Evolutionary conservation across 441 rosid genomes (phyloP).

Genomic region (Melastoma candidum): DNA sequence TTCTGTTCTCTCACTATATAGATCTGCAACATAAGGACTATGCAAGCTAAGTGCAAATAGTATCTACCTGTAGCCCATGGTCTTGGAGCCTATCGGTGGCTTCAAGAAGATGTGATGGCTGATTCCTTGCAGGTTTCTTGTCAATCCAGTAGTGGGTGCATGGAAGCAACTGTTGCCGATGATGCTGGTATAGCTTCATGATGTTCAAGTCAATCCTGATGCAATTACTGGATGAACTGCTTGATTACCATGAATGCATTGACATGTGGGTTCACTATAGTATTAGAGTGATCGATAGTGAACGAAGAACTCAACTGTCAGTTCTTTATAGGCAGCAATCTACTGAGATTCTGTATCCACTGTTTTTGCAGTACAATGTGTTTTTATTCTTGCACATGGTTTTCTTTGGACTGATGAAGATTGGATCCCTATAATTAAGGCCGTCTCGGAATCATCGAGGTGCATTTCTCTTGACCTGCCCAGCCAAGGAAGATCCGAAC

Average conservation of each 20-base stretch:
- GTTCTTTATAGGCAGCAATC: too few species aligned
- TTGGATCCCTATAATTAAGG: constrained; percentile 83
- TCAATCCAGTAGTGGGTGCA: constrained; percentile 35
- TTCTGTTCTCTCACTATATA: constrained; percentile 58
- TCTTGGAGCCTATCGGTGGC: constrained; percentile 89
- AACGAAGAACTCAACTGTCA: constrained; percentile 13
- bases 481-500: constrained; percentile 72
- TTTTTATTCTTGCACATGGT: constrained; percentile 71
- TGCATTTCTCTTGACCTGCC: constrained; percentile 89
- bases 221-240: constrained; percentile 35
- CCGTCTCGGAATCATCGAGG: constrained; percentile 62
- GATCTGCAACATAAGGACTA: constrained; percentile 50
- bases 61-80: constrained; percentile 68
- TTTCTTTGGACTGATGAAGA: constrained; percentile 89
- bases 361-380: constrained; percentile 40
- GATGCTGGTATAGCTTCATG: constrained; percentile 39
- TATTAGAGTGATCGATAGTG: constrained; percentile 46
- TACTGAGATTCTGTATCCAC: neutral
- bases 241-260: constrained; percentile 34
- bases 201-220: constrained; percentile 45
- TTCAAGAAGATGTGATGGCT: constrained; percentile 63
- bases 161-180: constrained; percentile 59
- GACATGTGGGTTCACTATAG: constrained; percentile 38
- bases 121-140: constrained; percentile 40
- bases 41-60: constrained; percentile 25